A percentile compares a stretch with the other conserved stretches of the same genome.
These are phyloP conservation scores for Mycena latifolia DNA, from an alignment of 768 basidiomycete species.

Conservation along the genomic window DNA sequence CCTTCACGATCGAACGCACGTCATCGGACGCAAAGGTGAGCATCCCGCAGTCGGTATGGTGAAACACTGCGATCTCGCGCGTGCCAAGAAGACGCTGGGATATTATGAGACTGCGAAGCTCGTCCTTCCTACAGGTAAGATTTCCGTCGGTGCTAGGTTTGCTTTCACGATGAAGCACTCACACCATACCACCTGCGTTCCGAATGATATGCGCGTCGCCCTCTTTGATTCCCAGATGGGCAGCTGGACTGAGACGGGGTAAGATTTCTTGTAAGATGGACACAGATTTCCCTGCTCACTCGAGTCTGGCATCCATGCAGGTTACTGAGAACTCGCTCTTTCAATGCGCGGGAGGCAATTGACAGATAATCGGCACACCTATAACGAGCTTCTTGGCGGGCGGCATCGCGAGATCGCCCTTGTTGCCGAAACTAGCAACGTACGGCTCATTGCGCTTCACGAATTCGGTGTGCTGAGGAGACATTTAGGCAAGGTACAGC, in stretches of 20 bases:
- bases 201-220: conserved; percentile 69
- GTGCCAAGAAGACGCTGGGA: conserved; percentile 84
- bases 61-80: conserved; percentile 74
- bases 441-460: conserved; percentile 53
- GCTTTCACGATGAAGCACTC: background rate
- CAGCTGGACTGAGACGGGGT: conserved; percentile 49
- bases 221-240: conserved; percentile 58
- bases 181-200: conserved; percentile 51
- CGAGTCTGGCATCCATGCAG: conserved; percentile 68
- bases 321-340: conserved; percentile 48
- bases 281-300: conserved; percentile 44
- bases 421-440: conserved; percentile 54
- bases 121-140: conserved; percentile 61
- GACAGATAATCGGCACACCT: conserved; percentile 36
- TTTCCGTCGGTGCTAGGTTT: no score
- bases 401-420: conserved; percentile 53
- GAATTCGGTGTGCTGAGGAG: conserved; percentile 44
- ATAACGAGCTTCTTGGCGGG: conserved; percentile 57
- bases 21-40: conserved; percentile 66
- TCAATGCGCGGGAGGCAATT: background rate
- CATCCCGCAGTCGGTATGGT: conserved; percentile 84
- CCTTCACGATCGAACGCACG: conserved; percentile 64
- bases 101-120: conserved; percentile 74
- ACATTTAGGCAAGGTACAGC: conserved; percentile 6
- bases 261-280: background rate